Percentiles rank a stretch among this genome's conserved stretches.
phyloP scores from a whole-genome alignment of 2,329 filamentous ascomycete genomes.

The Trichophyton simii region DNA sequence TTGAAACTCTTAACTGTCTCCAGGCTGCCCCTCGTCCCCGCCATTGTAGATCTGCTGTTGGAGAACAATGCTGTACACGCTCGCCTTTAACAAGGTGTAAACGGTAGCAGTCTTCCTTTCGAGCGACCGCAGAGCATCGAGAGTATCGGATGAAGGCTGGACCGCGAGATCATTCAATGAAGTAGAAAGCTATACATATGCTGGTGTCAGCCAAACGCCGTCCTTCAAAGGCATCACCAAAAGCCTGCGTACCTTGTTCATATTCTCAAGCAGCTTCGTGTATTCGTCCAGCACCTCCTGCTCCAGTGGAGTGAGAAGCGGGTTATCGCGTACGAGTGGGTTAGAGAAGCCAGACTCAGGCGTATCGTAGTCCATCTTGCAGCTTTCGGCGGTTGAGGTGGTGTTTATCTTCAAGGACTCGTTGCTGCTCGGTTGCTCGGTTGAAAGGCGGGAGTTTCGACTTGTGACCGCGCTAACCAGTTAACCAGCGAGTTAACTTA shows the following conservation, averaged over 20 bases:
- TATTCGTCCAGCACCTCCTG: constrained; percentile 95
- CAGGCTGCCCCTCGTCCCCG: constrained; percentile 19
- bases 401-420: too few species aligned
- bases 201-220: not conserved
- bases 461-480: too few species aligned
- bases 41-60: constrained; percentile 82
- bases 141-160: constrained; percentile 59
- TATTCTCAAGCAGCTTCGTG: constrained; percentile 69
- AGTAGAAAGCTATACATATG: constrained; percentile 20
- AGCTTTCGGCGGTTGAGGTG: not conserved
- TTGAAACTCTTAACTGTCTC: not conserved
- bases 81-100: constrained; percentile 92
- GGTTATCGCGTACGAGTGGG: constrained; percentile 27
- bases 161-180: constrained; percentile 45
- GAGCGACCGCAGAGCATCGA: constrained; percentile 68
- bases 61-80: constrained; percentile 95
- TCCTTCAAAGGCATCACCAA: not conserved
- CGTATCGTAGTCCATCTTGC: not conserved
- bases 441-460: too few species aligned
- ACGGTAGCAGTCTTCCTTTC: constrained; percentile 92
- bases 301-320: constrained; percentile 59
- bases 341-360: not conserved
- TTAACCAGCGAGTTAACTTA: too few species aligned
- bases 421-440: too few species aligned
- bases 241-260: constrained; percentile 57